Percentiles rank a stretch among this genome's conserved stretches.
Conservation (phyloP, 2,329 filamentous ascomycete species). For the Hypoxylon sp. region DNA sequence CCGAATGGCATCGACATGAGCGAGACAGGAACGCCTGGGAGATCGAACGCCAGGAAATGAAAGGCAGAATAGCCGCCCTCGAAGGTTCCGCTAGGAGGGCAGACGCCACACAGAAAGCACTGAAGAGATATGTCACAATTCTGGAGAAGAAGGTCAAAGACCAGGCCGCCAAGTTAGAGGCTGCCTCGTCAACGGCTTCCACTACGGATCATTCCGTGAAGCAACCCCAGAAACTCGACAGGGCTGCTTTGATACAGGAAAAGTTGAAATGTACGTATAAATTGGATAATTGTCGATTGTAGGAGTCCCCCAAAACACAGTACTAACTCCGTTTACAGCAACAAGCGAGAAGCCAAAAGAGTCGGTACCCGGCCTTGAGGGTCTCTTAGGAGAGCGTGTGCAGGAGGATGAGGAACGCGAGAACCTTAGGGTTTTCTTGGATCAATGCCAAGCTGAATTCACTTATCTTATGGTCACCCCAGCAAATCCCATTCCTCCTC, state of each 20-base stretch:
- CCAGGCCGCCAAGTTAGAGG: slow-evolving; percentile 79
- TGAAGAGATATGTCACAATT: slow-evolving; percentile 91
- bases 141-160: slow-evolving; percentile 90
- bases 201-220: slow-evolving; percentile 64
- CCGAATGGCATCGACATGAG: slow-evolving; percentile 99
- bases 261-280: slow-evolving; percentile 67
- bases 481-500: slow-evolving; percentile 75
- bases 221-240: slow-evolving; percentile 57
- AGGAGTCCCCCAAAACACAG: not conserved
- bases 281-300: not conserved
- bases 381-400: slow-evolving; percentile 50
- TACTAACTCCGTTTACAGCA: slow-evolving; percentile 54
- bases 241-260: slow-evolving; percentile 69
- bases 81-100: slow-evolving; percentile 91
- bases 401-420: slow-evolving; percentile 61
- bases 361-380: slow-evolving; percentile 61
- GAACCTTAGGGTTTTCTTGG: slow-evolving; percentile 72
- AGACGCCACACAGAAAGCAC: slow-evolving; percentile 88
- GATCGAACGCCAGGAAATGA: slow-evolving; percentile 99
- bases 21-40: slow-evolving; percentile 98
- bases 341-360: slow-evolving; percentile 60
- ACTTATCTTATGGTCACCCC: slow-evolving; percentile 78
- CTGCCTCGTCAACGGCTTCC: slow-evolving; percentile 61
- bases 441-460: slow-evolving; percentile 76
- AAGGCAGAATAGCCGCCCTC: slow-evolving; percentile 92